Evolutionary conservation across 1,284 basidiomycete genomes (phyloP).

Genomic region (Malassezia pachydermatis): DNA sequence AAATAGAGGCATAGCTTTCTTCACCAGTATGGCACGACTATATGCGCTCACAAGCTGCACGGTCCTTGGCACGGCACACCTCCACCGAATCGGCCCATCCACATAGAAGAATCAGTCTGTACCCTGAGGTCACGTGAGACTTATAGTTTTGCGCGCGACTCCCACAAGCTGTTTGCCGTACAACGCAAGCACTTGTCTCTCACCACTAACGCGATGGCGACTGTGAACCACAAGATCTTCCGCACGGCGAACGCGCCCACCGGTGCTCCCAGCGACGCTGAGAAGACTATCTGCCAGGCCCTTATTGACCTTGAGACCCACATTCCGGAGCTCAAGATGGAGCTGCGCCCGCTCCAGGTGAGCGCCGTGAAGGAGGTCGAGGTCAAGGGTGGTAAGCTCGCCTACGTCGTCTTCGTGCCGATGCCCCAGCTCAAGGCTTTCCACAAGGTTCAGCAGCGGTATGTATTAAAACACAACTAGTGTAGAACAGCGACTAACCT

Average conservation of each 20-base stretch:
- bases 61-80: not conserved
- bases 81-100: not conserved
- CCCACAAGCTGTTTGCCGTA: not conserved
- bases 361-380: constrained; percentile 97
- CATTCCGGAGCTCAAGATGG: constrained; percentile 90
- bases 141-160: constrained; percentile 17
- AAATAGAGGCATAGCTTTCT: no score
- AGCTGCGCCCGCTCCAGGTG: constrained; percentile 91
- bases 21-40: no score
- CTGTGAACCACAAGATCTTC: constrained; percentile 63
- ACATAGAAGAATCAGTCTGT: no score
- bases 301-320: constrained; percentile 95
- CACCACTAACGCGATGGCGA: constrained; percentile 31
- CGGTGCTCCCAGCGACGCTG: constrained; percentile 79
- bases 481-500: constrained; percentile 2
- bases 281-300: constrained; percentile 86
- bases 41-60: no score
- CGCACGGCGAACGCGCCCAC: constrained; percentile 86
- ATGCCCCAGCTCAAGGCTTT: constrained; percentile 96
- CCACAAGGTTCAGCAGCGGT: constrained; percentile 97
- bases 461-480: constrained; percentile 48
- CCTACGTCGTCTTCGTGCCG: constrained; percentile 96
- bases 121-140: constrained; percentile 11
- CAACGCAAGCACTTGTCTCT: constrained; percentile 10
- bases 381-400: constrained; percentile 93